Conservation (phyloP, 2,329 filamentous ascomycete species). For the Colletotrichum somersetense region DNA sequence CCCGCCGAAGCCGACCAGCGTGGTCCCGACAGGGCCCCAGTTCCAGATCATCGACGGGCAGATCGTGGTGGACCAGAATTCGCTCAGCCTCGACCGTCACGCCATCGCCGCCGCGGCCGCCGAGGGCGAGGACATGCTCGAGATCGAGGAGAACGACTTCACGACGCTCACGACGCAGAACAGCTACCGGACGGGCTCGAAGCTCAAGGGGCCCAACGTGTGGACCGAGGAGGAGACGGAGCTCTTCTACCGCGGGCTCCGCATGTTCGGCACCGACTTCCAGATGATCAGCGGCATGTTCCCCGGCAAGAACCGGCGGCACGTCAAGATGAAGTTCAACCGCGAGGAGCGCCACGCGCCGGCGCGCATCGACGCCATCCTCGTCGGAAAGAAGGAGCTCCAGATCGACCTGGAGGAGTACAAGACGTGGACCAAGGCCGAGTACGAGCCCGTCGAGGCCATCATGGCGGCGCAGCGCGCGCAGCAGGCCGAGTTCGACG, state of each 20-base stretch:
- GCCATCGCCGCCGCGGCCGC: constrained; percentile 68
- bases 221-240: constrained; percentile 82
- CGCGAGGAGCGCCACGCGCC: constrained; percentile 80
- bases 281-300: constrained; percentile 84
- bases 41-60: constrained; percentile 78
- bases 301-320: constrained; percentile 75
- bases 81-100: constrained; percentile 77
- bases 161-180: constrained; percentile 77
- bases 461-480: constrained; percentile 68
- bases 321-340: constrained; percentile 86
- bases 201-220: constrained; percentile 72
- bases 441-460: constrained; percentile 67
- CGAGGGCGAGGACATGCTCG: constrained; percentile 66
- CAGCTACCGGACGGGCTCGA: constrained; percentile 73
- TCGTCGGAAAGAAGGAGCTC: constrained; percentile 71
- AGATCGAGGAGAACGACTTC: constrained; percentile 83
- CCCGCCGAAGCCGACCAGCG: constrained; percentile 43
- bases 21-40: constrained; percentile 58
- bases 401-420: constrained; percentile 73
- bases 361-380: constrained; percentile 70
- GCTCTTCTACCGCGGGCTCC: constrained; percentile 79
- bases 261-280: constrained; percentile 87
- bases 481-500: constrained; percentile 60
- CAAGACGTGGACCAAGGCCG: constrained; percentile 61
- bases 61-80: constrained; percentile 77